Base-by-base conservation (phyloP, 805 yeast species). In the Schwanniomyces vanrijiae region DNA sequence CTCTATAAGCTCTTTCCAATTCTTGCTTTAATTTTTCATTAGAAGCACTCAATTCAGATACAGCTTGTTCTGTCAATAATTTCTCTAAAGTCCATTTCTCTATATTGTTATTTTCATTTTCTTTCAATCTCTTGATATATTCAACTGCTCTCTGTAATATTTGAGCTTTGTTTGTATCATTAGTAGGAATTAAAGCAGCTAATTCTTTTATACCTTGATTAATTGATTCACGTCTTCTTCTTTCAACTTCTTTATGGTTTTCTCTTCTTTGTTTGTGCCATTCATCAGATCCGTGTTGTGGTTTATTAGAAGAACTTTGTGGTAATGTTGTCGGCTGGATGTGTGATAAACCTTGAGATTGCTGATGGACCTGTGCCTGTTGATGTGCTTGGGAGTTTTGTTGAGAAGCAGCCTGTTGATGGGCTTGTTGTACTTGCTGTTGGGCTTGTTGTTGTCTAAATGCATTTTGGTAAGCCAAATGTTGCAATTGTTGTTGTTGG, bases 61-160 rank as follows among this genome's bases (percentile, higher is more conserved):
- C 86, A 10, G 92, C 90, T 69, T 92, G 98, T 65, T 91, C 97
- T 31, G 92, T 86, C 53, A 90, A 77, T 52, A 94, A 77, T 71
- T 92, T 92, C 67, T 92, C 97, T 60, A 92, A 76, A 5, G 97
- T 91, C 89, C 96, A 89, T 72, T 94, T 92, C 68, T 92, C 97
- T 58, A 90, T 85, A 62, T 88, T 88, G 59, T 86, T 84, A 66
- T 82, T 84, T 68, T 91, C 97, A 58, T 88, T 89, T 58, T 89
- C 96, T 68, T 90, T 88, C 62, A 94, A 78, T 68, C 91, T 81
- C 66, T 86, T 83, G 64, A 94, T 94, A 61, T 87, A 90, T 62
- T 91, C 97, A 28, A 89, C 92, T 3, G 96, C 96, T 49, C 92
- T 79, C 59, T 83, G 84, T 55, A 94, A 76, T 49, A 92, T 88